Evolutionary conservation across 768 basidiomycete species (phyloP), one percentile per base, ranked within the genome.

Genomic region (Lactarius evosmus): DNA sequence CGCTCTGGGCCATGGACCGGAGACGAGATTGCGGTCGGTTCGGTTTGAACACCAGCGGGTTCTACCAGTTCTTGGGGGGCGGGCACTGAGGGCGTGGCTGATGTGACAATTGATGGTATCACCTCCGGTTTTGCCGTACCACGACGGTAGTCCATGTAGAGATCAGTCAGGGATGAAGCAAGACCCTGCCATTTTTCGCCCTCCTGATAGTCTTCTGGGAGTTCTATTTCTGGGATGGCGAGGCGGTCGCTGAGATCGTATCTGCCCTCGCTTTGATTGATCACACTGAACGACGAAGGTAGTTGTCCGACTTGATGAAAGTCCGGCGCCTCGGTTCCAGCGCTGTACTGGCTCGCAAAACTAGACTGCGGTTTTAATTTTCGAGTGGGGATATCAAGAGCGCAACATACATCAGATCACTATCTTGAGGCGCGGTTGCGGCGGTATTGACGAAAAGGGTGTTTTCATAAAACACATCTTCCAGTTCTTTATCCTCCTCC

Each of bases 121-220:
- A 76, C 77, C 1, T 75, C 73, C 12, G 85, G 69, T 70, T 79
- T 80, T 5, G 78, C 75, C 16, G 81, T 70, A 61, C 80, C 82
- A 49, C 78, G 76, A 25, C 74, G 78, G 59, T 82, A 86, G 61
- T 81, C 78, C 41, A 75, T 41, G 55, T 65, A 65, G 22, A 65
- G 59, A 40, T 57, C 55, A 6, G 55, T 32, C 36, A 65, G 25
- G 25, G 64, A 65, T 19, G 63, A 61, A 16, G 59, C 64, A 27
- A 65, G 38, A 52, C 27, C 25, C 27, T 56, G 59, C 60, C 53
- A 56, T 29, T 52, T 41, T 40, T 52, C 55, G 3, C 40, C 55
- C 11, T 61, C 59, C 14, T 60, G 46, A 29, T 61, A 56, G 12
- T 41, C 54, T 61, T 65, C 32, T 14, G 55, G 59, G 19, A 60